Conservation (phyloP, 1,284 basidiomycete genomes). For the Paramarasmius palmivorus region DNA sequence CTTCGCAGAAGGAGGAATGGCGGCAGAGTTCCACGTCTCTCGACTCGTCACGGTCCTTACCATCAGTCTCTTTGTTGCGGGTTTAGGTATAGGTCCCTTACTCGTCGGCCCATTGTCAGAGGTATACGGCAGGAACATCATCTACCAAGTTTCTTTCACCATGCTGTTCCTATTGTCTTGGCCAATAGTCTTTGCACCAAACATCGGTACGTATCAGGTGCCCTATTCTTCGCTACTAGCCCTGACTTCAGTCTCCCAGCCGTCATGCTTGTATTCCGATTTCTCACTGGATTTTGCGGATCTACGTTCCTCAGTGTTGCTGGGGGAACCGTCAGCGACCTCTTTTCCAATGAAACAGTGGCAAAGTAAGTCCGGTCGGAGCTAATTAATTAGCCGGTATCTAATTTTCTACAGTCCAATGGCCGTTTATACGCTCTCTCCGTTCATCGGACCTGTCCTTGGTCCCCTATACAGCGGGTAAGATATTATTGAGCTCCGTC, state of each 20-base stretch:
- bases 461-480: conserved; percentile 67
- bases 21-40: conserved; percentile 59
- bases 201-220: conserved; percentile 41
- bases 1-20: conserved; percentile 64
- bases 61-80: conserved; percentile 68
- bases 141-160: conserved; percentile 53
- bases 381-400: neutral
- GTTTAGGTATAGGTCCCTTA: conserved; percentile 47
- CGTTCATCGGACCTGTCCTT: conserved; percentile 75
- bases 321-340: conserved; percentile 77
- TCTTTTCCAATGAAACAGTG: conserved; percentile 65
- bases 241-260: no score
- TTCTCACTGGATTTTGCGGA: conserved; percentile 69
- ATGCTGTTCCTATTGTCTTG: conserved; percentile 57
- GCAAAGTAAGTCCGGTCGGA: conserved; percentile 52
- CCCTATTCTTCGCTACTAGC: no score
- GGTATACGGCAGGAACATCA: conserved; percentile 54
- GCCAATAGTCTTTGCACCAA: conserved; percentile 68
- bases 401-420: neutral
- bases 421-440: conserved; percentile 60
- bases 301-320: conserved; percentile 80
- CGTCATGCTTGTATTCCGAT: conserved; percentile 69
- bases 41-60: conserved; percentile 68
- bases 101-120: conserved; percentile 59
- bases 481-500: conserved; percentile 18